These are phyloP conservation scores for Septoria petroselini DNA, from an alignment of 2,329 filamentous ascomycete species.

Conservation along the genomic window DNA sequence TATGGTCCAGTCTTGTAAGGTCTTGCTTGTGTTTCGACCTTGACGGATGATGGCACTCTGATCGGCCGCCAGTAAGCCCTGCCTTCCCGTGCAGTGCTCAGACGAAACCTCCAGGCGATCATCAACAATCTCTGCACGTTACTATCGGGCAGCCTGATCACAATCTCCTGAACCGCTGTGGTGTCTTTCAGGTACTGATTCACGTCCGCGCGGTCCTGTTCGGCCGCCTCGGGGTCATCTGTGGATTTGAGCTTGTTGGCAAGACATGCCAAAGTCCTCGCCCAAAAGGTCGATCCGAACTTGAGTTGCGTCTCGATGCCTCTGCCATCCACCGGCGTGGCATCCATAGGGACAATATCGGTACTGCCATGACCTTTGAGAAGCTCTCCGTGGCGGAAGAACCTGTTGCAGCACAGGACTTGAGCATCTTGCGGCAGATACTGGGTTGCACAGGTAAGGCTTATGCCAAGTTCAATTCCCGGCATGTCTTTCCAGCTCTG, in stretches of 20 bases:
- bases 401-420: constrained; percentile 29
- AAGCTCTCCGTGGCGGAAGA: constrained; percentile 28
- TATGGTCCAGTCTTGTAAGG: neutral
- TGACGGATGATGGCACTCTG: constrained; percentile 20
- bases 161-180: constrained; percentile 45
- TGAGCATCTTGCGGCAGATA: constrained; percentile 23
- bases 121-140: constrained; percentile 33
- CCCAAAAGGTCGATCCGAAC: constrained; percentile 49
- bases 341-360: constrained; percentile 20
- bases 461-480: constrained; percentile 36
- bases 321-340: constrained; percentile 17
- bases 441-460: constrained; percentile 32
- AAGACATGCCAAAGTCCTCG: constrained; percentile 37
- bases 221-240: neutral
- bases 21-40: neutral
- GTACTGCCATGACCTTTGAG: constrained; percentile 27
- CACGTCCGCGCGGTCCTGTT: constrained; percentile 30
- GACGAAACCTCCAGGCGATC: constrained; percentile 34
- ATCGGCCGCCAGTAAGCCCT: constrained; percentile 33
- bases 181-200: constrained; percentile 37
- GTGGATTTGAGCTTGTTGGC: constrained; percentile 20
- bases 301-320: constrained; percentile 31
- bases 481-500: constrained; percentile 38
- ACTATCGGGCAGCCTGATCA: constrained; percentile 34
- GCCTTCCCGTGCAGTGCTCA: constrained; percentile 25